Evolutionary conservation across 140 eudicot species (phyloP), one percentile per base, ranked within the genome.

Genomic region (Bidens hawaiensis): DNA sequence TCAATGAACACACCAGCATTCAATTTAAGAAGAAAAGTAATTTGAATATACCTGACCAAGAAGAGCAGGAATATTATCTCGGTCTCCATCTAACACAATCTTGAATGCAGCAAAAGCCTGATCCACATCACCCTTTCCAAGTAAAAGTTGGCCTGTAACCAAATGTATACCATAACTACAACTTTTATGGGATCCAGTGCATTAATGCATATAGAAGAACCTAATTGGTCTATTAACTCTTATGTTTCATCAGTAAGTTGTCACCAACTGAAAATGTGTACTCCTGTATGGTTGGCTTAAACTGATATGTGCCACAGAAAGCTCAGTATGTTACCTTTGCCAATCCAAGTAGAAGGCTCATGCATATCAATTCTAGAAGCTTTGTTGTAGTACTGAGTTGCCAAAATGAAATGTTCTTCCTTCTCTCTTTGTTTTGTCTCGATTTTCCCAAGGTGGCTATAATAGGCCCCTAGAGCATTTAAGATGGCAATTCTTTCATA

Each of bases 281-380:
- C 38, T 25, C 69, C 69, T 61, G 36, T 27, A 40, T 36, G 60
- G 63, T 62, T 34, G 19, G 25, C 52, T 55, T 16, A 30, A 9
- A 24, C 43, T n/a, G 34, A 36, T 14, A 47, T 48, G 13, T 25
- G 69, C 16, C 17, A 34, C 22, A 9, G 25, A 46, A 62, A 43
- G 55, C n/a, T 16, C 24, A 36, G 41, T 23, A 31, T 14, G 36
- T 76, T 70, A 94, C 99, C 99, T 89, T 94, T 94, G 51, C 99
- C 99, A 75, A 94, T 88, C 99, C 99, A 94, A 18, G 99, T 94
- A 75, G 99, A 94, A 63, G 97, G 85, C 59, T 94, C 95, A 16
- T 85, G 97, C 95, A 85, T 83, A 78, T 94, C 99, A 67, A 94
- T 88, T 76, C 96, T 80, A 49, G 99, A 94, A 28, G 99, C 99